Base-by-base conservation (phyloP, 139 green algal species). In the Diplosphaera chodatii region DNA sequence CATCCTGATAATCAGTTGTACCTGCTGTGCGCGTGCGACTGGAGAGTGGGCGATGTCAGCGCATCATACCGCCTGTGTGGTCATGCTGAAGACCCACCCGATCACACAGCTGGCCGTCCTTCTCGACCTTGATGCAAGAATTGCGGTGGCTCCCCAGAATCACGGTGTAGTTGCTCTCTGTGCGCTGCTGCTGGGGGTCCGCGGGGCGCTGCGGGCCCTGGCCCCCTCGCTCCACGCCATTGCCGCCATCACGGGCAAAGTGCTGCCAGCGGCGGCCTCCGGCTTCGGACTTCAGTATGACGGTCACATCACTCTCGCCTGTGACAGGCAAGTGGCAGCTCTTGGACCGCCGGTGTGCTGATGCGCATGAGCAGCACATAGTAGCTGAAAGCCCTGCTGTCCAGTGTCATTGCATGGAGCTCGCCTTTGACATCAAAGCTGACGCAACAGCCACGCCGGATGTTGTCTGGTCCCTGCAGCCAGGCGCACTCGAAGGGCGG, bases 121-220 rank as follows among this genome's bases (percentile, higher is more conserved):
- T 89, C 66, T 97, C 90, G 18, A 96, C 75, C 69, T 94, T 93
- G 16, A 95, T 73, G 68, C 85, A 87, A 71, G 73, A 89, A 74
- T 96, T 96, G 25, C 88, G 78, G 71, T 96, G 90, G 75, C 81
- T 91, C 55, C 91, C 90, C 23, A 97, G 73, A 4, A 96, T 96
- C 48, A 97, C 72, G 1, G 88, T 94, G 76, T 97, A 96, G 74
- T 90, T 89, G 34, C 74, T 34, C 55, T 94, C 83, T 13, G 55
- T 80, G 32, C 32, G 64, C 64, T 55, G 55, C 68, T 55, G 63
- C 15, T n/a, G n/a, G n/a, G 37, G 13, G 15, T 72, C 40, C 3
- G 3, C 67, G 10, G 31, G 5, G 27, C 27, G 62, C 13, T 27
- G 32, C 4, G 25, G 55, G 22, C 29, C 65, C 4, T 69, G 13